Percentiles rank a stretch among this genome's conserved stretches.
phyloP scores from a whole-genome alignment of 768 basidiomycete species.

The Chlorophyllum brunneum region DNA sequence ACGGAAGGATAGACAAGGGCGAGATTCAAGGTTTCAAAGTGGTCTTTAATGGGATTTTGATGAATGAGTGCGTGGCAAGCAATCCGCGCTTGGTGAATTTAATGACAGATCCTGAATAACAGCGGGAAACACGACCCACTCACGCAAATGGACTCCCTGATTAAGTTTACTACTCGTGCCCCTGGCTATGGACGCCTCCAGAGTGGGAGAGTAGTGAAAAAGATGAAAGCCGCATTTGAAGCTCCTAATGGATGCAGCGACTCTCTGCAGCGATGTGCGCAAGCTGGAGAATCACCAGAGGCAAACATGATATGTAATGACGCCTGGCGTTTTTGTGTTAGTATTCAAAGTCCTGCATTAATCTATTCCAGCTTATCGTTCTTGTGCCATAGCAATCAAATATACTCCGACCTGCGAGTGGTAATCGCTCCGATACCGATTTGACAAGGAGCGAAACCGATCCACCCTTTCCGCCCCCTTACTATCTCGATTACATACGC shows the following conservation, averaged over 20 bases:
- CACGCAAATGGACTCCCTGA: constrained; percentile 5
- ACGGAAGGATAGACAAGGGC: constrained; percentile 3
- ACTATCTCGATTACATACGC: neutral
- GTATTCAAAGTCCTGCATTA: neutral
- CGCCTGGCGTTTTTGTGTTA: constrained; percentile 1
- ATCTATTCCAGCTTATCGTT: neutral
- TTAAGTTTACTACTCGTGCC: neutral
- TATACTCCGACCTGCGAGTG: neutral
- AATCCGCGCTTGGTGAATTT: neutral
- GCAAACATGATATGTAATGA: neutral
- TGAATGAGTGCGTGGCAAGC: neutral
- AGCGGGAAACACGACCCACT: constrained; percentile 6
- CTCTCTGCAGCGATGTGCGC: neutral
- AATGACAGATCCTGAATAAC: neutral
- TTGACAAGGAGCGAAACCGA: neutral
- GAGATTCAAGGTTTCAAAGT: constrained; percentile 3
- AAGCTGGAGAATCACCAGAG: neutral
- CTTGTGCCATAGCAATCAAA: neutral
- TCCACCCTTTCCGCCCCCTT: constrained; percentile 1
- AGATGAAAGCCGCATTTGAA: neutral
- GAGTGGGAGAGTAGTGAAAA: constrained; percentile 1
- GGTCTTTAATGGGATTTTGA: constrained; percentile 1
- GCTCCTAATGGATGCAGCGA: neutral
- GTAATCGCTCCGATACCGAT: constrained; percentile 3
- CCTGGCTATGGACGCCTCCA: constrained; percentile 7